Evolutionary conservation across 2,329 filamentous ascomycete genomes (phyloP), one percentile per base, ranked within the genome.

Genomic region (Fusarium camptoceras): DNA sequence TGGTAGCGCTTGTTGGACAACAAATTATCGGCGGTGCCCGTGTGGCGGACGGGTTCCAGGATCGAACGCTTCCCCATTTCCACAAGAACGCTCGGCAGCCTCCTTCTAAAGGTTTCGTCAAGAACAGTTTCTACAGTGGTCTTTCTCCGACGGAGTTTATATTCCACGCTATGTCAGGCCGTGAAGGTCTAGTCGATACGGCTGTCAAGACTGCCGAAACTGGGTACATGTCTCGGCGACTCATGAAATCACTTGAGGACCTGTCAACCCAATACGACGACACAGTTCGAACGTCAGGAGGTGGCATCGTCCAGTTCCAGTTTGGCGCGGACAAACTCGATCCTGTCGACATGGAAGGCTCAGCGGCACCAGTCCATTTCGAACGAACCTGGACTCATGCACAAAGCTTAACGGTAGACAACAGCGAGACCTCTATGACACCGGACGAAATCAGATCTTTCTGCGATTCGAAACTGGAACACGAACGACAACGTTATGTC

Each of bases 171-270:
- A 98, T 98, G 83, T 97, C 94, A 75, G 96, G 96, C 75, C 92
- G 96, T 89, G 96, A 98, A 88, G 96, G 96, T 89, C 84, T 99
- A 72, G 94, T 99, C 76, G 96, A 99, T 87, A 99, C 96, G 4
- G 96, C 96, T 66, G 96, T 98, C 83, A 99, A 99, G 84, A 99
- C 96, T 55, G 96, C 96, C 55, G 96, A 99, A 81, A 99, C 96
- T 14, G 96, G 96, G 70, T 99, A 99, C 82, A 99, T 99, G 96
- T 98, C 95, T 68, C 91, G 96, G 82, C 91, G 96, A 73, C 81
- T 99, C 78, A 99, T 99, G 95, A 99, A 99, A 81, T 97, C 94
- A 5, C 83, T 99, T 50, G 96, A 99, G 78, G 96, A 99, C 84
- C 83, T 98, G 5, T 97, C 94, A 1, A 94, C 93, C 1, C 90